Conservation (phyloP, 2,329 filamentous ascomycete species). For the Calycina marina region DNA sequence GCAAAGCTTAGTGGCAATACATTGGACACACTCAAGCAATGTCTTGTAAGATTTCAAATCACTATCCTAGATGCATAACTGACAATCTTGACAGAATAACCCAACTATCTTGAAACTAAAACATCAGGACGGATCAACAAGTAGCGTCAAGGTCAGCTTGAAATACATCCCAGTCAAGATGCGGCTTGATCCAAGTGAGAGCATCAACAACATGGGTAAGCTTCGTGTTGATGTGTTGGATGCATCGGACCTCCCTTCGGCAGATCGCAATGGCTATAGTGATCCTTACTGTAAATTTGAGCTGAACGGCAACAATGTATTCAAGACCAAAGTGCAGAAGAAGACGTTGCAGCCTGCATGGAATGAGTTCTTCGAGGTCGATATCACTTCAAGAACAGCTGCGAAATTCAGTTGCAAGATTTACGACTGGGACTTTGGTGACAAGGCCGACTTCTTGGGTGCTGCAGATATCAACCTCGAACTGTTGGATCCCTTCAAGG, state of each 20-base stretch:
- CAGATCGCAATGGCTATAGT: conserved; percentile 91
- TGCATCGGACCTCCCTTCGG: conserved; percentile 74
- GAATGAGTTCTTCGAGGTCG: conserved; percentile 90
- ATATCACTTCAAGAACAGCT: conserved; percentile 68
- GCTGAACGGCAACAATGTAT: conserved; percentile 75
- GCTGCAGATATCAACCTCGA: conserved; percentile 61
- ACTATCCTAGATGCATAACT: conserved; percentile 3
- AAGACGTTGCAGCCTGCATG: conserved; percentile 90
- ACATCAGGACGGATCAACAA: conserved; percentile 60
- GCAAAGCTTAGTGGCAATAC: conserved; percentile 78
- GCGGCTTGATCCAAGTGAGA: conserved; percentile 85
- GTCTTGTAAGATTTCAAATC: conserved; percentile 43
- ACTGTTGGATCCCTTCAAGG: conserved; percentile 70
- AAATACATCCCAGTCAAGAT: conserved; percentile 94
- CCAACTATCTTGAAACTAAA: conserved; percentile 71
- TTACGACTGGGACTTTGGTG: conserved; percentile 93
- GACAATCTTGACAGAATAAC: conserved; percentile 53
- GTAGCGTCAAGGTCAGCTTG: conserved; percentile 76
- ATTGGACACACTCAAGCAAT: conserved; percentile 74
- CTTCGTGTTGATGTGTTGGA: conserved; percentile 89
- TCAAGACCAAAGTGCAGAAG: conserved; percentile 93
- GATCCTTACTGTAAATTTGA: conserved; percentile 95
- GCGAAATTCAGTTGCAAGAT: conserved; percentile 73
- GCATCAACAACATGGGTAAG: conserved; percentile 97
- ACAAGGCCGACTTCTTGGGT: conserved; percentile 86